A percentile compares a stretch with the other conserved stretches of the same genome.
Conservation (phyloP, 768 basidiomycete species). For the Hemileccinum rubropunctum region DNA sequence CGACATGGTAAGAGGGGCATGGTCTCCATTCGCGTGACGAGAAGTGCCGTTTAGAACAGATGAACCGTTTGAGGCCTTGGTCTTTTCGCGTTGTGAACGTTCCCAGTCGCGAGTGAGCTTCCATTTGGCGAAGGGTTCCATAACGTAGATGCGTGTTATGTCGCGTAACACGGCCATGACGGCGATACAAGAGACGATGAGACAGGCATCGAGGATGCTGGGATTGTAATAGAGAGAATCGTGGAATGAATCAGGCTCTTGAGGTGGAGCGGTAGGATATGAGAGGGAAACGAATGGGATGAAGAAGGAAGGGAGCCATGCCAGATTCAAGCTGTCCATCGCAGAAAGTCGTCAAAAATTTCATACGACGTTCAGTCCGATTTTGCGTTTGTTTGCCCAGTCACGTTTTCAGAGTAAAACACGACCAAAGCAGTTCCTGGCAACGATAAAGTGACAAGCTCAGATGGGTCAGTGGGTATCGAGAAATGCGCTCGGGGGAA, state of each 20-base stretch:
- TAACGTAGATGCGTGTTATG: slow-evolving; percentile 63
- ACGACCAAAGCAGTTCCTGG: slow-evolving; percentile 15
- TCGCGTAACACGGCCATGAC: slow-evolving; percentile 89
- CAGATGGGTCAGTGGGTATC: not conserved
- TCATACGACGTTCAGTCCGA: slow-evolving; percentile 26
- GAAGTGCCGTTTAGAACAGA: slow-evolving; percentile 31
- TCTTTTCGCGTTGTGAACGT: slow-evolving; percentile 19
- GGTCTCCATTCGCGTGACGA: slow-evolving; percentile 22
- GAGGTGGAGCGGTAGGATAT: slow-evolving; percentile 57
- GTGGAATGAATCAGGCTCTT: slow-evolving; percentile 67
- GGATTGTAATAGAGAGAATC: slow-evolving; percentile 66
- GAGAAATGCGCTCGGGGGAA: not conserved
- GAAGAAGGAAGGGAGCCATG: slow-evolving; percentile 37
- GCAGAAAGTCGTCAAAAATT: slow-evolving; percentile 34
- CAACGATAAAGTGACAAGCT: slow-evolving; percentile 8
- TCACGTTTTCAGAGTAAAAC: slow-evolving; percentile 30
- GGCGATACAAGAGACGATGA: slow-evolving; percentile 79
- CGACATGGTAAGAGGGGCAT: slow-evolving; percentile 19
- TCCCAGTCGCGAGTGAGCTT: slow-evolving; percentile 60
- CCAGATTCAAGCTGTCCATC: slow-evolving; percentile 35
- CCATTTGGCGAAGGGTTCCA: slow-evolving; percentile 80
- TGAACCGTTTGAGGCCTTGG: slow-evolving; percentile 22
- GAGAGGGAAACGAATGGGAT: slow-evolving; percentile 74
- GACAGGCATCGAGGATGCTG: slow-evolving; percentile 74
- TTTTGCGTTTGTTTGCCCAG: slow-evolving; percentile 34